phyloP scores from a whole-genome alignment of 805 yeast genomes.

The Suhomyces sp. region DNA sequence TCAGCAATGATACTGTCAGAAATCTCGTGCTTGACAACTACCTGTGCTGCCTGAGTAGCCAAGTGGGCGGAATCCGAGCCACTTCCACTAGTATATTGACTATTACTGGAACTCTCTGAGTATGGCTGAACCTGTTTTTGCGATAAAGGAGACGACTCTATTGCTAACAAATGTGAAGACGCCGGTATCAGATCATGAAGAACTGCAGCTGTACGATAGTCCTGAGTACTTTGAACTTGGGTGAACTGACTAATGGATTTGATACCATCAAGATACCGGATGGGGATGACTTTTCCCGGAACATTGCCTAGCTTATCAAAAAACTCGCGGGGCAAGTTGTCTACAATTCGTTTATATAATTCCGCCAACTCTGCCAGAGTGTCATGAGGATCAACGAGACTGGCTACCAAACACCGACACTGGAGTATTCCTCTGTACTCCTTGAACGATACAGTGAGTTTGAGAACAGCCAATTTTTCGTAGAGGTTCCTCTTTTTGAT shows the following conservation, averaged over 20 bases:
- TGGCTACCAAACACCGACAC: slow-evolving; percentile 5
- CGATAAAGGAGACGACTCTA: neutral
- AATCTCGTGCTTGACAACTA: neutral
- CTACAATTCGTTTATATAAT: neutral
- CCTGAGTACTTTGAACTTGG: neutral
- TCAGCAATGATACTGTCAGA: neutral
- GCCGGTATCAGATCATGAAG: neutral
- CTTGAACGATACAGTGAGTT: slow-evolving; percentile 9
- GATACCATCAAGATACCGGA: neutral
- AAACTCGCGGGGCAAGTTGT: slow-evolving; percentile 2
- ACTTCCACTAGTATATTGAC: neutral
- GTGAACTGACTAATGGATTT: neutral
- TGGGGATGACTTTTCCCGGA: slow-evolving; percentile 1
- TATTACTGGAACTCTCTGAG: neutral
- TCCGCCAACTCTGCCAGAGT: neutral
- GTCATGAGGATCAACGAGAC: neutral
- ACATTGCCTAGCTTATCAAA: neutral
- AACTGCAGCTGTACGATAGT: neutral
- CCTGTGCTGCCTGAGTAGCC: slow-evolving; percentile 1
- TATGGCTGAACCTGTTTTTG: neutral
- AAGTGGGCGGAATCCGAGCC: neutral
- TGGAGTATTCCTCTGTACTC: slow-evolving; percentile 12
- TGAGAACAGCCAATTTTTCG: slow-evolving; percentile 3
- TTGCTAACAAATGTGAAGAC: neutral
- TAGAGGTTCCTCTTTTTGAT: neutral